Percentiles rank a stretch among this genome's conserved stretches.
Conservation (phyloP, 495 filamentous ascomycete genomes). For the Tuber melanosporum region DNA sequence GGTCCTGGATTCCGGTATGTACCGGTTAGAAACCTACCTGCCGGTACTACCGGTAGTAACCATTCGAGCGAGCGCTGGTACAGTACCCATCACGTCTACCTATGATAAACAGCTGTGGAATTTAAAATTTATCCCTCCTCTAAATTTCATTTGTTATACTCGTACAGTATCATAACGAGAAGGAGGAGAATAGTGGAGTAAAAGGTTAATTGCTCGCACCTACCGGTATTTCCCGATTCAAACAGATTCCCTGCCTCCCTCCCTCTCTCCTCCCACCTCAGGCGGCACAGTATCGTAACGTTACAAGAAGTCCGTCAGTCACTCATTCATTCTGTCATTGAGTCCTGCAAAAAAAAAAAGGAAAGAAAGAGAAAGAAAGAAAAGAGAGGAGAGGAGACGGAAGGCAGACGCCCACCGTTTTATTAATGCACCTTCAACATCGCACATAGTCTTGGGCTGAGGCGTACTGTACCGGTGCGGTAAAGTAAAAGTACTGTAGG, state of each 20-base stretch:
- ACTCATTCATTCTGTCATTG: background rate
- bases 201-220: background rate
- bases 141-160: background rate
- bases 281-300: background rate
- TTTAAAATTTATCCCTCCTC: background rate
- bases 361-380: background rate
- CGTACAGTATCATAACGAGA: background rate
- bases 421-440: background rate
- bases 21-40: background rate
- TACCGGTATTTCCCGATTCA: background rate
- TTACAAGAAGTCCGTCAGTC: background rate
- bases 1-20: slow-evolving; percentile 4
- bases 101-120: background rate
- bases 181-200: background rate
- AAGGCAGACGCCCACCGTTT: slow-evolving; percentile 1
- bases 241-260: background rate
- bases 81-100: background rate
- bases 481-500: background rate
- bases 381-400: background rate
- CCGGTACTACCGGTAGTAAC: background rate
- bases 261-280: background rate
- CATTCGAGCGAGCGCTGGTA: too few species aligned
- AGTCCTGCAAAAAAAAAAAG: background rate
- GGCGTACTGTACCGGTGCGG: background rate
- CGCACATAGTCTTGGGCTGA: background rate